These are phyloP conservation scores for Kodamaea jinghongensis DNA, from an alignment of 805 yeast species.

Conservation along the genomic window DNA sequence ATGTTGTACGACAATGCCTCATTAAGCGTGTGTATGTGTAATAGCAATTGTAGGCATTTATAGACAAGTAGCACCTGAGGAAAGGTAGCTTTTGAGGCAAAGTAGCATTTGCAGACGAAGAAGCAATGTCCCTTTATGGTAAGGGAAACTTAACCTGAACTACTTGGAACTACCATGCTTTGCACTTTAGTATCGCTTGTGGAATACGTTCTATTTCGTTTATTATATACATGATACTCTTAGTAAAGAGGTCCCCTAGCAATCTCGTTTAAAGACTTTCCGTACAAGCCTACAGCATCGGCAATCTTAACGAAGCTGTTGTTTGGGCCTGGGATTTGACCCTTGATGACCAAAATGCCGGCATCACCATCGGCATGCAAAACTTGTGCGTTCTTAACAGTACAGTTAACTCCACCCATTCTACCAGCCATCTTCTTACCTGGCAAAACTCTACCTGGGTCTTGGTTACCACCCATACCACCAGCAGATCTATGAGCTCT, in stretches of 20 bases:
- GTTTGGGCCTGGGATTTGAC: conserved; percentile 87
- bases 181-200: no score
- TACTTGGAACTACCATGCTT: no score
- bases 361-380: conserved; percentile 77
- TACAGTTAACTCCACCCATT: conserved; percentile 77
- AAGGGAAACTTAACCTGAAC: no score
- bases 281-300: conserved; percentile 67
- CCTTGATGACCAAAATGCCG: conserved; percentile 81
- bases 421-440: conserved; percentile 99
- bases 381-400: conserved; percentile 73
- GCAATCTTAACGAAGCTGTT: conserved; percentile 70
- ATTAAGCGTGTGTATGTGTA: no score
- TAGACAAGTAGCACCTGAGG: no score
- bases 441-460: conserved; percentile 94
- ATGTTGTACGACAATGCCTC: no score
- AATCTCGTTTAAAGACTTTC: conserved; percentile 28
- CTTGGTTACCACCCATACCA: conserved; percentile 93
- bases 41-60: no score
- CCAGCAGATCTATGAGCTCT: conserved; percentile 93
- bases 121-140: no score
- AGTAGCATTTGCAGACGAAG: no score
- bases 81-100: no score
- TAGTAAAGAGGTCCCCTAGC: conserved; percentile 10
- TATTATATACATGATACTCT: conserved; percentile 11
- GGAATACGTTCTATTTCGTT: not conserved